These are phyloP conservation scores for Panicum hallii DNA, from an alignment of 202 grass and related monocot species.

Conservation along the genomic window DNA sequence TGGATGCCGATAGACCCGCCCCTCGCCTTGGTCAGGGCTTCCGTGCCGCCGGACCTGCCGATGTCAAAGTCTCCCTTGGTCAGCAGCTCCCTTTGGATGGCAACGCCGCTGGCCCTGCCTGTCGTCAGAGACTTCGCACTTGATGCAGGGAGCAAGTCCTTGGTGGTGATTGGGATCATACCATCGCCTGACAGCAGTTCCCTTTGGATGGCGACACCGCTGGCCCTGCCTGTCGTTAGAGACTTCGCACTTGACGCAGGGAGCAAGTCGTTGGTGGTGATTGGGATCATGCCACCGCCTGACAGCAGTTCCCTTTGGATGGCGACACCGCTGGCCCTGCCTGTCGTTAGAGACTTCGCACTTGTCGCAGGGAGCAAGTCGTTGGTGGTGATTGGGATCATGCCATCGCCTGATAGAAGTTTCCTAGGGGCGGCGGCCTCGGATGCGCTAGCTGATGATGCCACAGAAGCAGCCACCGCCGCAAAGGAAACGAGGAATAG, in stretches of 20 bases:
- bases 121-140: too few relatives aligned
- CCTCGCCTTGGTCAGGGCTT: too few relatives aligned
- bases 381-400: background rate
- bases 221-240: background rate
- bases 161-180: too few relatives aligned
- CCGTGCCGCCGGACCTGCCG: too few relatives aligned
- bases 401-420: background rate
- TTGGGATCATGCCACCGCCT: background rate
- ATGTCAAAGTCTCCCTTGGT: too few relatives aligned
- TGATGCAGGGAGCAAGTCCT: too few relatives aligned
- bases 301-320: background rate
- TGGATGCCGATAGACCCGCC: too few relatives aligned
- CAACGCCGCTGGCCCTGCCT: too few relatives aligned
- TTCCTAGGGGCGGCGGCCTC: background rate
- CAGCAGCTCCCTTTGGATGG: background rate
- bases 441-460: background rate
- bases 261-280: background rate
- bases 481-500: background rate
- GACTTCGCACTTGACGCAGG: background rate
- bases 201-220: background rate
- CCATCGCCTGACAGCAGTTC: background rate
- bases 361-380: background rate
- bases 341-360: background rate
- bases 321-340: background rate
- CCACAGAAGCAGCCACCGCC: background rate